phyloP scores from a whole-genome alignment of 1,284 basidiomycete species.

The Puccinia polysora region DNA sequence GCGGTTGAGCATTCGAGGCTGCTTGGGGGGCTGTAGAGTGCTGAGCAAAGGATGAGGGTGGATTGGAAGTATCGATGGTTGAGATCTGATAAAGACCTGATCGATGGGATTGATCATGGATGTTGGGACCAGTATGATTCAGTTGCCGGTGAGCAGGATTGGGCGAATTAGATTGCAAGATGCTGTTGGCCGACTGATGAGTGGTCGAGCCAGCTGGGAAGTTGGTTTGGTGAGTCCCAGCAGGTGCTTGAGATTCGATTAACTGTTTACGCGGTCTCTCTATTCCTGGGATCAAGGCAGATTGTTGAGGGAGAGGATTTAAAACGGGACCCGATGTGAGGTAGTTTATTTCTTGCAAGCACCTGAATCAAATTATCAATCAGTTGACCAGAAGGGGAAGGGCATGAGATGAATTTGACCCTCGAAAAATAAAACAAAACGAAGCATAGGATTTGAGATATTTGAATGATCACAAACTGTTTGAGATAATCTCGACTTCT shows the following conservation, averaged over 20 bases:
- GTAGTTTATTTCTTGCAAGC: slow-evolving; percentile 95
- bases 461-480: slow-evolving; percentile 62
- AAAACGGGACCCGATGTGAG: slow-evolving; percentile 92
- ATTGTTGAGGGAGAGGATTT: slow-evolving; percentile 72
- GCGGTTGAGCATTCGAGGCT: background rate
- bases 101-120: slow-evolving; percentile 27
- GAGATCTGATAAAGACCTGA: slow-evolving; percentile 25
- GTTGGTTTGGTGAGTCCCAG: slow-evolving; percentile 9
- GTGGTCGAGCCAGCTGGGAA: background rate
- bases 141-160: slow-evolving; percentile 24
- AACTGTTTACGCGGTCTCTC: slow-evolving; percentile 48
- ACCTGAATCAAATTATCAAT: slow-evolving; percentile 61
- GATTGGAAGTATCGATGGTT: slow-evolving; percentile 22
- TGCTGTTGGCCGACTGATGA: slow-evolving; percentile 1
- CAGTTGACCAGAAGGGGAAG: background rate
- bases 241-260: slow-evolving; percentile 43
- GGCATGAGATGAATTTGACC: background rate
- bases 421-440: background rate
- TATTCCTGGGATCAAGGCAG: slow-evolving; percentile 48
- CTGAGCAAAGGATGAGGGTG: slow-evolving; percentile 7
- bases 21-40: background rate
- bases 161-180: slow-evolving; percentile 6
- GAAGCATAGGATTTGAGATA: background rate
- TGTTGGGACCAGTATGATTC: slow-evolving; percentile 11
- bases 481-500: slow-evolving; percentile 95